Base-by-base conservation (phyloP, 371 early-diverging fungal genomes). In the Apophysomyces ossiformis region DNA sequence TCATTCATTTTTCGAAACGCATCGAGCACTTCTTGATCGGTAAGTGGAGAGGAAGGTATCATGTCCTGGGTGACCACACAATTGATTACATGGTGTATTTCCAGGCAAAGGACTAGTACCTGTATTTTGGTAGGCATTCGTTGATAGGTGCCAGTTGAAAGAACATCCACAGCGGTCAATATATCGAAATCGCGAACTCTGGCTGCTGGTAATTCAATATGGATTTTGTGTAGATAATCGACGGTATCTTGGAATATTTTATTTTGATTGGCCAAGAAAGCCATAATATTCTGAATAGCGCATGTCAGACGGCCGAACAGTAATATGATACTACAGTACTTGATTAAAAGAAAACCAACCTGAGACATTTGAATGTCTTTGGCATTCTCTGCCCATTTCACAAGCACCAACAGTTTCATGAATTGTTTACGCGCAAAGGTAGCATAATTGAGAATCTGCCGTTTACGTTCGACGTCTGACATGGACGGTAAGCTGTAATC, bases 171-270 rank as follows among this genome's bases (percentile, higher is more conserved):
- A 1, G 93, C 92, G 21, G 87, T 90, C 45, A 81, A 74, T 59
- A 93, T 86, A 71, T 93, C 93, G 67, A 87, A 91, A 73, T 90
- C 89, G 38, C 92, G 81, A 62, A 91, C 80, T 65, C 92, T 83
- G 44, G 90, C 90, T 66, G 85, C 83, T 38, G 88, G 87, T 70
- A 92, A 71, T 61, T 86, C 77, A 45, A 76, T 66, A 60, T 86
- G 87, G 18, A 89, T 86, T 43, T 84, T 88, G 71, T 87, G 89
- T 36, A 92, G 75, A 37, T 81, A 86, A 47, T 90, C 89, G 26
- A 90, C 90, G 1, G 93, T 83, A 45, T 79, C 79, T 38, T 81
- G 80, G 67, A 91, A 90, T 44, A 81, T 82, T 65, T 86, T 81
- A 72, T 91, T 92, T 69, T 91, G 90, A 67, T 86, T 82, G 46